phyloP scores from a whole-genome alignment of 163 green algal genomes.

The Volvox carteri region DNA sequence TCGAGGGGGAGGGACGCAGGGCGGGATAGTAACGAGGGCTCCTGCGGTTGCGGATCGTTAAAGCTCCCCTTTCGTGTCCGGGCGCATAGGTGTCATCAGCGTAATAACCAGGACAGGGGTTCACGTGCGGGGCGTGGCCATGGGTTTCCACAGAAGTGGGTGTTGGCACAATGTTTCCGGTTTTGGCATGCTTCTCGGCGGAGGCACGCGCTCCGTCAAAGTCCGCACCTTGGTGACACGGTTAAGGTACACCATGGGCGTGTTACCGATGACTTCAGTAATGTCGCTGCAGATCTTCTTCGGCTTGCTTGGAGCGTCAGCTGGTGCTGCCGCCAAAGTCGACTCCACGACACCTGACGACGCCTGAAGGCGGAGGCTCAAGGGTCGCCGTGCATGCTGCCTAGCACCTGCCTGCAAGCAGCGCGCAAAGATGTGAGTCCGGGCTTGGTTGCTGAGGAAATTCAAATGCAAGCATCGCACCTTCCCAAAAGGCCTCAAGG shows the following conservation, averaged over 20 bases:
- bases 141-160: too few relatives aligned
- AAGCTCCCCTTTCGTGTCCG: too few relatives aligned
- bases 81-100: too few relatives aligned
- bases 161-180: too few relatives aligned
- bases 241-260: conserved; percentile 97
- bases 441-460: too few relatives aligned
- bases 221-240: conserved; percentile 70
- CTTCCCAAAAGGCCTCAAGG: not conserved
- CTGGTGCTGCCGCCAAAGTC: not conserved
- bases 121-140: too few relatives aligned
- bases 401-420: not conserved
- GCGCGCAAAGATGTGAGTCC: not conserved
- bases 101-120: too few relatives aligned
- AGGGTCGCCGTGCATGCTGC: not conserved
- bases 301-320: not conserved
- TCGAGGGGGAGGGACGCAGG: too few relatives aligned
- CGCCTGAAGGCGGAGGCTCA: not conserved
- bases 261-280: conserved; percentile 84
- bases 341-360: not conserved
- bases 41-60: too few relatives aligned
- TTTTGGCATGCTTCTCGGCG: too few relatives aligned
- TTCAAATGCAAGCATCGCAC: conserved; percentile 4
- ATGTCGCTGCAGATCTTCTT: conserved; percentile 74
- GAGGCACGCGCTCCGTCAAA: too few relatives aligned
- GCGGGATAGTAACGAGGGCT: too few relatives aligned